Evolutionary conservation across 305 asterid species (phyloP).

Genomic region (Caryopteris hybrid): DNA sequence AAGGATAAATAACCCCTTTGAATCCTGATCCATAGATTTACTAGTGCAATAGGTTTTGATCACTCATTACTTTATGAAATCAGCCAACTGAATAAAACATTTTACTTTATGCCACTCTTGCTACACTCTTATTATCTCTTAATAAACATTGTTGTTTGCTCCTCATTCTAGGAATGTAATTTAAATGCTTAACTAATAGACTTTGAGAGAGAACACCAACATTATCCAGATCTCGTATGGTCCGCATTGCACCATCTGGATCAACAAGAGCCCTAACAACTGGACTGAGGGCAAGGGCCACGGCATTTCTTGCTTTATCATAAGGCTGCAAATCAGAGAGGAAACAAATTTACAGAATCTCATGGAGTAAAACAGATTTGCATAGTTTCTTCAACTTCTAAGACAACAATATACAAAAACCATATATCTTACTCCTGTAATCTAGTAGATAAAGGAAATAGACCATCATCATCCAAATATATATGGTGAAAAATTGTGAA

Average conservation of each 20-base stretch:
- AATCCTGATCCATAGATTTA: background rate
- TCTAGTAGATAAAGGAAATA: too few relatives aligned
- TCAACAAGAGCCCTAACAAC: constrained; percentile 97
- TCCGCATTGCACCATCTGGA: constrained; percentile 93
- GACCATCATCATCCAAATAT: too few relatives aligned
- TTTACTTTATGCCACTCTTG: background rate
- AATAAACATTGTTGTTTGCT: background rate
- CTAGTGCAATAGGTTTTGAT: background rate
- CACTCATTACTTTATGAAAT: background rate
- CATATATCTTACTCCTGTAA: too few relatives aligned
- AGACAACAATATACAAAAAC: too few relatives aligned
- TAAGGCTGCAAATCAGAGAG: constrained; percentile 51
- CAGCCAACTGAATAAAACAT: background rate
- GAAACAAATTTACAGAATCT: too few relatives aligned
- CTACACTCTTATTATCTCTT: background rate
- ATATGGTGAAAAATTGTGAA: too few relatives aligned
- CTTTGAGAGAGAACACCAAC: constrained; percentile 39
- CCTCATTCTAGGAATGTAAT: background rate
- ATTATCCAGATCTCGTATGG: constrained; percentile 76
- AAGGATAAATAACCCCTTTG: background rate
- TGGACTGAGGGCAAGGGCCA: constrained; percentile 99
- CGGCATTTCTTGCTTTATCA: constrained; percentile 95
- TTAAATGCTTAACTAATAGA: constrained; percentile 1
- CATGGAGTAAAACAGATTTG: too few relatives aligned
- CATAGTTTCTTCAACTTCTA: too few relatives aligned